phyloP scores from a whole-genome alignment of 768 basidiomycete species.

The Pisolithus marmoratus region DNA sequence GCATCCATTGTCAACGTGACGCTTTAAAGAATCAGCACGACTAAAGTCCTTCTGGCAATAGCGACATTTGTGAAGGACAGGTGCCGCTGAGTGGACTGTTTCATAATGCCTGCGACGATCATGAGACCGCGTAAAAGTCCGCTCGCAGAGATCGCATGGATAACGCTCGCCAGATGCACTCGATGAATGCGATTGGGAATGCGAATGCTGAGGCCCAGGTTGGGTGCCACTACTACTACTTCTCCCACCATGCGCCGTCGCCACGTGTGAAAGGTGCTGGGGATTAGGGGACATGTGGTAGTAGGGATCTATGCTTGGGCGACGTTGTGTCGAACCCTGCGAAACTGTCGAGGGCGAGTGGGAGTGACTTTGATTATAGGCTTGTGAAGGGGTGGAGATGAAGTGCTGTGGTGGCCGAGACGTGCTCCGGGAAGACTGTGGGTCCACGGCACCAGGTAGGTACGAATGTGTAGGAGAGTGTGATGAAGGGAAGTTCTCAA shows the following conservation, averaged over 20 bases:
- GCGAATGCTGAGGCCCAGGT: constrained; percentile 4
- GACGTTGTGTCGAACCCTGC: constrained; percentile 13
- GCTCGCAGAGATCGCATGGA: constrained; percentile 68
- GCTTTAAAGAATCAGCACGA: constrained; percentile 73
- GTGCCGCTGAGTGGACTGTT: constrained; percentile 62
- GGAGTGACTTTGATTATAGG: constrained; percentile 29
- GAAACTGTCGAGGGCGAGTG: constrained; percentile 22
- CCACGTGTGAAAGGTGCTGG: constrained; percentile 23
- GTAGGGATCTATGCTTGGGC: constrained; percentile 32
- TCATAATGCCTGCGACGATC: constrained; percentile 80
- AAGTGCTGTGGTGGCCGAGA: constrained; percentile 29
- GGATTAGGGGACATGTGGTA: constrained; percentile 36
- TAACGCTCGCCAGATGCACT: constrained; percentile 49
- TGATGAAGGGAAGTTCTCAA: constrained; percentile 20
- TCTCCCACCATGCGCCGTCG: constrained; percentile 15
- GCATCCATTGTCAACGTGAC: constrained; percentile 79
- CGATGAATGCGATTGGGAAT: constrained; percentile 7
- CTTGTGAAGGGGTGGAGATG: constrained; percentile 46
- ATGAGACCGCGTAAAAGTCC: constrained; percentile 75
- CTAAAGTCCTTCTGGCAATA: constrained; percentile 77
- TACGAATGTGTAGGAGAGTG: constrained; percentile 15
- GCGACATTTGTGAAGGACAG: constrained; percentile 63
- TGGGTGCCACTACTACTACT: background rate
- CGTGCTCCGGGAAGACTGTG: constrained; percentile 13
- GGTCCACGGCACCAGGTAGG: constrained; percentile 6